phyloP scores from a whole-genome alignment of 805 yeast genomes.

The Zygoascus bituminiphila region DNA sequence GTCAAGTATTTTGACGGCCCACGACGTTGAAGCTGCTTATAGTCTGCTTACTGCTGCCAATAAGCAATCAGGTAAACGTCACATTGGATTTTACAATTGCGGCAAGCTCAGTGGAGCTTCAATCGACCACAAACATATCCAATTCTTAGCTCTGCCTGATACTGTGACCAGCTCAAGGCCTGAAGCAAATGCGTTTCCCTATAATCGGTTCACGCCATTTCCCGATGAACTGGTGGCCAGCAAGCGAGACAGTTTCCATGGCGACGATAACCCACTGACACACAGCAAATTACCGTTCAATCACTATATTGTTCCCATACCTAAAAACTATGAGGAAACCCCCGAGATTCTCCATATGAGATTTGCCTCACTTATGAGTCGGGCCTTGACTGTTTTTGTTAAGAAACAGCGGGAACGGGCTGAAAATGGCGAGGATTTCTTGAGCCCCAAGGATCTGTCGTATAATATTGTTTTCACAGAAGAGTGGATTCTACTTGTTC shows the following conservation, averaged over 20 bases:
- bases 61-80: conserved; percentile 36
- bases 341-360: conserved; percentile 55
- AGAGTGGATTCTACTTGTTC: conserved; percentile 80
- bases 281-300: conserved; percentile 63
- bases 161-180: neutral
- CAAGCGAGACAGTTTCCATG: conserved; percentile 18
- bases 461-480: conserved; percentile 79
- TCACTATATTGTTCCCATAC: conserved; percentile 68
- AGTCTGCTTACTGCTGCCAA: conserved; percentile 46
- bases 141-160: conserved; percentile 65
- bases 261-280: conserved; percentile 48
- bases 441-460: conserved; percentile 36
- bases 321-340: conserved; percentile 37
- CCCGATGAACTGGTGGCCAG: conserved; percentile 14
- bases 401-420: neutral
- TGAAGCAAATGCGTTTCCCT: conserved; percentile 15
- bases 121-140: conserved; percentile 87
- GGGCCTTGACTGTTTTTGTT: conserved; percentile 58
- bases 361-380: conserved; percentile 64
- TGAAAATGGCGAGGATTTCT: conserved; percentile 10
- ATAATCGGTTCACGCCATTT: conserved; percentile 35
- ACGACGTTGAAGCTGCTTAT: conserved; percentile 57
- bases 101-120: conserved; percentile 93
- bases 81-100: conserved; percentile 81
- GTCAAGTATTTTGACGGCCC: conserved; percentile 57